Conservation (phyloP, 345 rosid species). For the Eucalyptus paniculata region DNA sequence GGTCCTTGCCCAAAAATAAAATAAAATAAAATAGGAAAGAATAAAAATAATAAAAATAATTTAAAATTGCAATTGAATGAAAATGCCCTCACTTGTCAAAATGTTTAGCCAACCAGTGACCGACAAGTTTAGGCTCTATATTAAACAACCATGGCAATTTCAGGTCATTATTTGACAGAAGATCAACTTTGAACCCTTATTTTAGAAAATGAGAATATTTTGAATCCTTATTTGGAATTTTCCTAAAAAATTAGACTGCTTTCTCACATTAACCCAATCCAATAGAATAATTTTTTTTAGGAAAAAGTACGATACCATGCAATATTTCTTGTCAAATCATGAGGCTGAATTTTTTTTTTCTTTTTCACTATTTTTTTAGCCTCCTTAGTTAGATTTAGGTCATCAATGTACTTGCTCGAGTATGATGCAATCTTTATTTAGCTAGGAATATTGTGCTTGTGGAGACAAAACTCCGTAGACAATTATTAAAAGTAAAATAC, state of each 20-base stretch:
- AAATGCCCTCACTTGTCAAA: no score
- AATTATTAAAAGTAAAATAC: not conserved
- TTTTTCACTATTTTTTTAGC: not conserved
- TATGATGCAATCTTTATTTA: not conserved
- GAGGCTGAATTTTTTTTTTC: not conserved
- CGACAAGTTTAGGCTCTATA: accelerated
- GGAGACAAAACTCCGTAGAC: not conserved
- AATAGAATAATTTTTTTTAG: not conserved
- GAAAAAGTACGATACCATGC: not conserved
- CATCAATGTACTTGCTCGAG: not conserved
- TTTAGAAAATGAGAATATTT: no score
- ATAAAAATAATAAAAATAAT: no score
- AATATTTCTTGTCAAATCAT: no score
- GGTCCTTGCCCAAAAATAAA: accelerated
- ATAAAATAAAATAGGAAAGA: no score
- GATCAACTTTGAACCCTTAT: accelerated
- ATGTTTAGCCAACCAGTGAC: accelerated
- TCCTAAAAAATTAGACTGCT: no score
- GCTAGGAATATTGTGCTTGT: not conserved
- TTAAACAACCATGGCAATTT: no score
- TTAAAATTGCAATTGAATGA: no score
- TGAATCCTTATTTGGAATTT: accelerated
- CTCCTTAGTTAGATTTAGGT: not conserved
- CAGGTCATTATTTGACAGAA: no score
- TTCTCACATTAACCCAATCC: not conserved